Conservation (phyloP, 805 yeast species). For the Huiozyma naganishii region DNA sequence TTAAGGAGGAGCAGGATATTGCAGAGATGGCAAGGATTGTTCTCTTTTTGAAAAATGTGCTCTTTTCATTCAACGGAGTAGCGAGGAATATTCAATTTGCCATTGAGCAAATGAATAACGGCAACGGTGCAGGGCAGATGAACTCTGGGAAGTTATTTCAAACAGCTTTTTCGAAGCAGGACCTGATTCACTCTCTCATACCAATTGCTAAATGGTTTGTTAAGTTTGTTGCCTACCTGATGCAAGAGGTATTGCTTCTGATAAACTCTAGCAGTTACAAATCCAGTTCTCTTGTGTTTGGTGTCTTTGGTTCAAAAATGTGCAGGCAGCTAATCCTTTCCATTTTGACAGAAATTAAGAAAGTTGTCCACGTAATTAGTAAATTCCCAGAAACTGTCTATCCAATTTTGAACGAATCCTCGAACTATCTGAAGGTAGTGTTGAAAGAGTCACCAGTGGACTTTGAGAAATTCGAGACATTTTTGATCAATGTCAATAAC, state of each 20-base stretch:
- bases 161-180: slow-evolving; percentile 50
- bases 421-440: slow-evolving; percentile 21
- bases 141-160: slow-evolving; percentile 30
- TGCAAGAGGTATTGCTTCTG: slow-evolving; percentile 59
- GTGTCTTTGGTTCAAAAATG: slow-evolving; percentile 55
- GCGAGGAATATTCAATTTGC: slow-evolving; percentile 28
- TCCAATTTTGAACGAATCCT: slow-evolving; percentile 29
- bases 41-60: slow-evolving; percentile 23
- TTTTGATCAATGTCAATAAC: slow-evolving; percentile 45
- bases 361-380: slow-evolving; percentile 43
- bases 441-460: slow-evolving; percentile 41
- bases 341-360: slow-evolving; percentile 54
- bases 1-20: slow-evolving; percentile 15
- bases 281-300: slow-evolving; percentile 37
- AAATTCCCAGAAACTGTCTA: slow-evolving; percentile 45
- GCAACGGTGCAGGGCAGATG: slow-evolving; percentile 3
- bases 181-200: slow-evolving; percentile 49
- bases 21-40: slow-evolving; percentile 25
- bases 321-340: slow-evolving; percentile 59
- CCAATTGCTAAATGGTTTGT: slow-evolving; percentile 83
- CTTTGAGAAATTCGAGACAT: slow-evolving; percentile 47
- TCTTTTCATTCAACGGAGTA: slow-evolving; percentile 28
- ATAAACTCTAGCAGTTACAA: slow-evolving; percentile 14
- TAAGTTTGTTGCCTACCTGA: slow-evolving; percentile 59
- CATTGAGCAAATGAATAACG: slow-evolving; percentile 24